Base-by-base conservation (phyloP, 768 basidiomycete species). In the Piloderma croceum region DNA sequence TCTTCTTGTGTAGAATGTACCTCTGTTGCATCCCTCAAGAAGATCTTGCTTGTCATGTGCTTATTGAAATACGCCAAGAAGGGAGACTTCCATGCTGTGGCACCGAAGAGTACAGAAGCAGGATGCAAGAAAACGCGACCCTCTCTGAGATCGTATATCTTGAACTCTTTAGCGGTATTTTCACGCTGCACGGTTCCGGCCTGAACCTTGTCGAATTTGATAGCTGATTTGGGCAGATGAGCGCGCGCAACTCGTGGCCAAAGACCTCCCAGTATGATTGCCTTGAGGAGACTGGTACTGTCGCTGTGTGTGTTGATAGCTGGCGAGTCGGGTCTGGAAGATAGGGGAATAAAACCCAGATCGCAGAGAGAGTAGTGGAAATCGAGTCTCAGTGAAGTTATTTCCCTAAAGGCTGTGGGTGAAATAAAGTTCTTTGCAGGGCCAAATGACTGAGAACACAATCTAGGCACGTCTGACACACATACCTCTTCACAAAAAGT, bases 61-160 rank as follows among this genome's bases (percentile, higher is more conserved):
- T 90, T 88, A 49, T 79, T 74, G 62, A 92, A 94, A 59, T 88
- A 96, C 7, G 81, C 76, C 34, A 93, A 53, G 61, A 90, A 90
- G 3, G 83, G 83, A 12, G 79, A 73, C 41, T 77, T 83, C 80
- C 91, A 90, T 25, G 69, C 69, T 18, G 77, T 69, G 39, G 76
- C 76, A 21, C 70, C 68, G 53, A 97, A 97, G 15, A 92, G 63
- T 4, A 88, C 72, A 32, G 89, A 92, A 7, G 71, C 73, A 0
- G 92, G 91, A 56, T 94, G 92, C 18, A 90, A 57, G 63, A 90
- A 91, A 6, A 89, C 83, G 7, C 88, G 68, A 9, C 66, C 71
- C 45, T 69, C 71, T 23, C 56, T 55, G 37, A 83, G 59, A 56
- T 94, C 91, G 48, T 74, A 87, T 46, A 91, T 73, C 58, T 83